Evolutionary conservation across 345 rosid species (phyloP), one percentile per base, ranked within the genome.

Genomic region (Eucalyptus globulus): DNA sequence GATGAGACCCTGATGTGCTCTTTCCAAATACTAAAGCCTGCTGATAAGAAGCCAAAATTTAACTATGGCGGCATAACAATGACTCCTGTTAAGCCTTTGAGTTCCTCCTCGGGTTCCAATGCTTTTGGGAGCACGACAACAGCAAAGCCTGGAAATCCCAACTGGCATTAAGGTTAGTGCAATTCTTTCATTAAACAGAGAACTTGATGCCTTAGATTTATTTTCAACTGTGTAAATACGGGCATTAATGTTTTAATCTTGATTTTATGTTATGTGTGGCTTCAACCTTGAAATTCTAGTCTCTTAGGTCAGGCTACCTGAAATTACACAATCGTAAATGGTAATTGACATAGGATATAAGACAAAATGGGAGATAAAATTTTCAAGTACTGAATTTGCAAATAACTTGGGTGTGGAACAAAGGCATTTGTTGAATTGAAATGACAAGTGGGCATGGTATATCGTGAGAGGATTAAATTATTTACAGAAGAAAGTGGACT

Each of bases 21-120:
- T 87, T 96, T 96, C 90, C 97, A 97, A 92, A 96, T 96, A 89
- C 91, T 97, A 81, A 97, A 96, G 94, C 97, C 98, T 51, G 94
- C 93, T 4, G 97, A 93, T 81, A 92, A 93, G 88, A 95, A 93
- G 91, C 21, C 92, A 9, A 91, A 92, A 91, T 93, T 90, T 27
- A 91, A 90, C 87, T 93, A 92, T 88, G 95, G 96, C 49, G 91
- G 92, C 90, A 90, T 91, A 19, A 89, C 85, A 21, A 76, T 76
- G 47, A 53, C 92, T 31, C 89, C 93, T 16, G 89, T 93, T 13
- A 95, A 92, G 90, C 91, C 93, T 76, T 91, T 94, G 81, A 93
- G 90, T 89, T 53, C 95, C 83, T 91, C 94, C 17, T 88, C 93
- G 17, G 93, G 92, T 86, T 88, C 88, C 53, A 89, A 85, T 51